These are phyloP conservation scores for Diaporthe humulicola DNA, from an alignment of 2,329 filamentous ascomycete species.

Conservation along the genomic window DNA sequence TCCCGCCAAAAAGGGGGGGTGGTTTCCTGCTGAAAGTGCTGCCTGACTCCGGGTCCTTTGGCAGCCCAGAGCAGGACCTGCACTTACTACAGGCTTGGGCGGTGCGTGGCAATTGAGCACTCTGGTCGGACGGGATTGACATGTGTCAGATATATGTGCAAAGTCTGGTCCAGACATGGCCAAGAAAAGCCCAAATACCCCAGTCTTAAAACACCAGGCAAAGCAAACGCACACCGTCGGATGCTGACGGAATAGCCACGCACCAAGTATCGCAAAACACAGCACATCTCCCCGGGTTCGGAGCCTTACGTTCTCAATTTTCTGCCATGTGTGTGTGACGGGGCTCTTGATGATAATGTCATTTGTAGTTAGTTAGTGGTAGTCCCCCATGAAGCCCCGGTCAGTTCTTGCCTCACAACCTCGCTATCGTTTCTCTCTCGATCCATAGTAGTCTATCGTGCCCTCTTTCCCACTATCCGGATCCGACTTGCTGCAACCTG, in stretches of 20 bases:
- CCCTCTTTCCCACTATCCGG: slow-evolving; percentile 2
- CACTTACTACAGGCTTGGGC: too few species aligned
- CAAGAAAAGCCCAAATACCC: background rate
- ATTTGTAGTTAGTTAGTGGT: background rate
- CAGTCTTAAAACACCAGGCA: background rate
- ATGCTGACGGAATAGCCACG: background rate
- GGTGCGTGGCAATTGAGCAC: too few species aligned
- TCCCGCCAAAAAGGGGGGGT: too few species aligned
- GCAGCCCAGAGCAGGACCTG: too few species aligned
- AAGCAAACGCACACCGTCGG: background rate
- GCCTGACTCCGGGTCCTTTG: too few species aligned
- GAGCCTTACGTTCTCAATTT: background rate
- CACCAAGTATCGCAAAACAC: background rate
- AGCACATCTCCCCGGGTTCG: background rate
- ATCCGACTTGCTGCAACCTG: slow-evolving; percentile 19
- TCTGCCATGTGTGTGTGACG: background rate
- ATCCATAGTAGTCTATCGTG: background rate
- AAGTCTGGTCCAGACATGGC: background rate
- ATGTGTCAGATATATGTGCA: too few species aligned
- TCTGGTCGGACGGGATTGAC: too few species aligned
- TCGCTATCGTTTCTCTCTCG: background rate
- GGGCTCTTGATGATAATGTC: slow-evolving; percentile 8
- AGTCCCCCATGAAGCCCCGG: background rate
- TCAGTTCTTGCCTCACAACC: background rate
- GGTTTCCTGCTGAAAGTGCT: too few species aligned